Evolutionary conservation across 345 rosid species (phyloP), one percentile per base, ranked within the genome.

Genomic region (Fremontodendron californicum): DNA sequence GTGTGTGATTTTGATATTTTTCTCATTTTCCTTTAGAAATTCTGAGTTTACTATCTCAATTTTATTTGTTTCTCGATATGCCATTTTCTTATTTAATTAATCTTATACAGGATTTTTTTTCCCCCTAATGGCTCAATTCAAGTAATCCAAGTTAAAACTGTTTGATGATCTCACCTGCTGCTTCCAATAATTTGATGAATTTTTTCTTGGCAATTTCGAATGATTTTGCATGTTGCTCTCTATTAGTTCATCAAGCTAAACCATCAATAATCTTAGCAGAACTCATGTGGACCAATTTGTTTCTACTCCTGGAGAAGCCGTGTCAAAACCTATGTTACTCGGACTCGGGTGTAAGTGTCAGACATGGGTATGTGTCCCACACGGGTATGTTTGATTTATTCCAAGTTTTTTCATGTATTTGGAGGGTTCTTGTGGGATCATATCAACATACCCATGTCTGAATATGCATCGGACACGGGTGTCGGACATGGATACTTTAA

Each of bases 291-390:
- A 78, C 60, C 87, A 82, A 13, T 82, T 86, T 69, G 90, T 79
- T 75, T 81, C 94, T 10, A 77, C 90, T 8, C 98, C 94, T 1
- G 85, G 96, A 65, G 97, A 89, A 78, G 97, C 93, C 0, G 84
- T 94, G 60, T n/a, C n/a, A n/a, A n/a, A n/a, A n/a, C n/a, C n/a
- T n/a, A n/a, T n/a, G n/a, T n/a, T n/a, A n/a, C n/a, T n/a, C n/a
- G n/a, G n/a, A n/a, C n/a, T n/a, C n/a, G n/a, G n/a, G n/a, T n/a
- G n/a, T n/a, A n/a, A n/a, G n/a, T n/a, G n/a, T n/a, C n/a, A n/a
- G n/a, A n/a, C n/a, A n/a, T n/a, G n/a, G n/a, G n/a, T n/a, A n/a
- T n/a, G n/a, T n/a, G n/a, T n/a, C n/a, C n/a, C n/a, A n/a, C n/a
- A n/a, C n/a, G n/a, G n/a, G n/a, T n/a, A n/a, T n/a, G n/a, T n/a